phyloP scores from a whole-genome alignment of 2,329 filamentous ascomycete genomes.

The Neoarthrinium moseri region DNA sequence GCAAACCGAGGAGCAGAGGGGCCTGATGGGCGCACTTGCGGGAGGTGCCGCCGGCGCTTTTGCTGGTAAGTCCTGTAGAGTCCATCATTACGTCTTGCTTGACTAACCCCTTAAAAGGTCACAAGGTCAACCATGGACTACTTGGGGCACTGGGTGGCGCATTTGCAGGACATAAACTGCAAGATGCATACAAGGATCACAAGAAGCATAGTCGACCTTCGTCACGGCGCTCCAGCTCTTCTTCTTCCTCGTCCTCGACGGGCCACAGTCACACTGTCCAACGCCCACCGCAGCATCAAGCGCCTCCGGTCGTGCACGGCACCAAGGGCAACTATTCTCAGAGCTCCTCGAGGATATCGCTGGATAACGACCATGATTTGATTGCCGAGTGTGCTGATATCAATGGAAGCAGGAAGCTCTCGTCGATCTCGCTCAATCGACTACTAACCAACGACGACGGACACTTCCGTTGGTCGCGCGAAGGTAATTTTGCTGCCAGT shows the following conservation, averaged over 20 bases:
- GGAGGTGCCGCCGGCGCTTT: conserved; percentile 7
- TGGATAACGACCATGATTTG: conserved; percentile 16
- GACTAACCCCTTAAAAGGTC: background rate
- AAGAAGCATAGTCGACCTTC: conserved; percentile 2
- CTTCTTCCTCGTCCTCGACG: conserved; percentile 5
- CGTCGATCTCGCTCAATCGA: conserved; percentile 16
- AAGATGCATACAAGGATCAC: conserved; percentile 7
- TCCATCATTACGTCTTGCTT: background rate
- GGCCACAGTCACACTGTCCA: background rate
- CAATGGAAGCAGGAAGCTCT: conserved; percentile 12
- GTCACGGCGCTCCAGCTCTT: conserved; percentile 1
- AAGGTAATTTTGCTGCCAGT: conserved; percentile 14
- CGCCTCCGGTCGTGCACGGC: background rate
- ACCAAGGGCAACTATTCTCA: conserved; percentile 14
- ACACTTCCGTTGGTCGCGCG: conserved; percentile 13
- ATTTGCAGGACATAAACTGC: conserved; percentile 9
- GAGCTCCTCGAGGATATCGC: conserved; percentile 9
- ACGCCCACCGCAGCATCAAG: background rate
- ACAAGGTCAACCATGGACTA: conserved; percentile 8
- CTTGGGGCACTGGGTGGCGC: conserved; percentile 7
- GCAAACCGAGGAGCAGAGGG: conserved; percentile 3
- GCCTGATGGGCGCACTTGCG: conserved; percentile 5
- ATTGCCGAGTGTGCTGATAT: conserved; percentile 15
- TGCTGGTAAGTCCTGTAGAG: background rate
- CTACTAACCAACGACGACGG: conserved; percentile 16